A percentile compares a stretch with the other conserved stretches of the same genome.
phyloP scores from a whole-genome alignment of 805 yeast genomes.

The Metschnikowia proteae region DNA sequence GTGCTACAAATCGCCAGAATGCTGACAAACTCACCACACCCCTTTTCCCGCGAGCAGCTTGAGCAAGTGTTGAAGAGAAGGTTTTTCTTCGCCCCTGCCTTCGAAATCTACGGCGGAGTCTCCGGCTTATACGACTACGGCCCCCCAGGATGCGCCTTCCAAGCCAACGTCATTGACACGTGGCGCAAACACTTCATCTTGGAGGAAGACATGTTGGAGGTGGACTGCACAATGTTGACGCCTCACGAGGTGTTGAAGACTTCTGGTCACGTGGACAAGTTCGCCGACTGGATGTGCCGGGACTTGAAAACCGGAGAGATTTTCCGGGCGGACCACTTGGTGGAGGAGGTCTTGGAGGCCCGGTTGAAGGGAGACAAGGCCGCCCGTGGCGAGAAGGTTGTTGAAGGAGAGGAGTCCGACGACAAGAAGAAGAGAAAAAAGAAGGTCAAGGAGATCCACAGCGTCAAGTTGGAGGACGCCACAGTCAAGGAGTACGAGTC shows the following conservation, averaged over 20 bases:
- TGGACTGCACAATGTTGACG: constrained; percentile 95
- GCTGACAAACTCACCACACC: constrained; percentile 31
- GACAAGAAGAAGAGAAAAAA: constrained; percentile 68
- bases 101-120: constrained; percentile 97
- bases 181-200: constrained; percentile 98
- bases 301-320: constrained; percentile 96
- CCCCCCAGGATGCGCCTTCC: constrained; percentile 99
- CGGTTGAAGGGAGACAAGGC: constrained; percentile 95
- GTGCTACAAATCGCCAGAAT: constrained; percentile 18
- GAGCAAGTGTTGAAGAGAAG: constrained; percentile 92
- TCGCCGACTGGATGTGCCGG: constrained; percentile 98
- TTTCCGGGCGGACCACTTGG: constrained; percentile 96
- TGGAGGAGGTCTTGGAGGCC: constrained; percentile 95
- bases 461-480: constrained; percentile 79
- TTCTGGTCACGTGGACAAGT: constrained; percentile 98
- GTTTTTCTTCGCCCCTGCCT: constrained; percentile 96
- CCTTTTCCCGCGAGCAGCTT: constrained; percentile 78
- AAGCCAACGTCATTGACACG: constrained; percentile 87
- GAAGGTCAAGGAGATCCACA: constrained; percentile 91
- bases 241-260: constrained; percentile 97
- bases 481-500: constrained; percentile 77
- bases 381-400: constrained; percentile 76
- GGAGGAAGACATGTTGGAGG: constrained; percentile 98
- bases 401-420: constrained; percentile 50
- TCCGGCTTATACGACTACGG: constrained; percentile 98